These are phyloP conservation scores for Anisodus acutangulus DNA, from an alignment of 257 asterid genomes.

Conservation along the genomic window DNA sequence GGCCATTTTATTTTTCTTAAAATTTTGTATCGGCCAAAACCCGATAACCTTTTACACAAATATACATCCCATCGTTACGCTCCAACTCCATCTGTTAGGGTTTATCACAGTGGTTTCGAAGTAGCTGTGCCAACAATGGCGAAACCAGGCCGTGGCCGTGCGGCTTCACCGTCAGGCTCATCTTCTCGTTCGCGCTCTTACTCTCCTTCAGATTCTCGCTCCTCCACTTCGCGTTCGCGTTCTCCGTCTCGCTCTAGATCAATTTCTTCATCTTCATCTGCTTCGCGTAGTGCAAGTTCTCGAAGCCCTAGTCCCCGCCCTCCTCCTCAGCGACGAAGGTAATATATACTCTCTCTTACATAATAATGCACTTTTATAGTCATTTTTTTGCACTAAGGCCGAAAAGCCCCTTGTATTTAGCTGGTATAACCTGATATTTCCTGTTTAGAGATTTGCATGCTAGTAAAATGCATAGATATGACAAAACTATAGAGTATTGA, in stretches of 20 bases:
- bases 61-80: neutral
- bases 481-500: too few species aligned
- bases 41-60: neutral
- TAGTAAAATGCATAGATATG: neutral
- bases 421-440: neutral
- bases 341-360: neutral
- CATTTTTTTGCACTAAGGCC: neutral
- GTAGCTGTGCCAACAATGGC: constrained; percentile 42
- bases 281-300: constrained; percentile 44
- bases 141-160: constrained; percentile 57
- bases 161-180: constrained; percentile 49
- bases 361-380: neutral
- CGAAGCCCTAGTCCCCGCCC: constrained; percentile 47
- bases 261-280: constrained; percentile 48
- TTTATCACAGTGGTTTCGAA: neutral
- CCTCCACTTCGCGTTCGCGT: constrained; percentile 44
- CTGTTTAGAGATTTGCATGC: neutral
- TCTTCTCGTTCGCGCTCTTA: constrained; percentile 42
- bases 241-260: constrained; percentile 43
- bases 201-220: constrained; percentile 38
- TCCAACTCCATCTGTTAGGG: neutral
- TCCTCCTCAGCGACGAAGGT: constrained; percentile 42
- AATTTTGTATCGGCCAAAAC: neutral
- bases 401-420: neutral
- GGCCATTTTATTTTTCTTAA: neutral